Percentiles rank a stretch among this genome's conserved stretches.
These are phyloP conservation scores for Raphanus sativus DNA, from an alignment of 345 rosid species.

Conservation along the genomic window DNA sequence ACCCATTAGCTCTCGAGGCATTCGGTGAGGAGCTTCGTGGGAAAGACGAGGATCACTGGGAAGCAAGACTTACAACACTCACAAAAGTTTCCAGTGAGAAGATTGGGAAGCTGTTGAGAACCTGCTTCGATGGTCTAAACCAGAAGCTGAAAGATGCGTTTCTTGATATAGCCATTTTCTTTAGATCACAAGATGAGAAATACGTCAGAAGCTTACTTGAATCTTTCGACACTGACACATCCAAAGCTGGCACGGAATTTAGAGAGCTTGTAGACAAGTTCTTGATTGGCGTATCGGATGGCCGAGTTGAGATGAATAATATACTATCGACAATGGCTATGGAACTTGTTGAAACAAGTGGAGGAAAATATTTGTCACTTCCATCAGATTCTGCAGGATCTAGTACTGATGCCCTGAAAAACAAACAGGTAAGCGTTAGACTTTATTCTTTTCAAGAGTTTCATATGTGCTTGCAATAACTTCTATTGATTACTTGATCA, in stretches of 20 bases:
- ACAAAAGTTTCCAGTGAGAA: not conserved
- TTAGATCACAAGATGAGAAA: conserved; percentile 3
- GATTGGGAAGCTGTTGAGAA: not conserved
- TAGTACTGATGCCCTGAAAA: not conserved
- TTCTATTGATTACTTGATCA: not conserved
- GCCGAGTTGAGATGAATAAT: conserved; percentile 33
- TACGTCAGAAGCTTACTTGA: conserved; percentile 8
- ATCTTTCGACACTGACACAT: not conserved
- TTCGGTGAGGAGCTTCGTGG: conserved; percentile 21
- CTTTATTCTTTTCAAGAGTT: not conserved
- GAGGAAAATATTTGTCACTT: not conserved
- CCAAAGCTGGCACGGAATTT: not conserved
- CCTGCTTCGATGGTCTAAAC: conserved; percentile 26
- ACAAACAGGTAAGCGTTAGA: not conserved
- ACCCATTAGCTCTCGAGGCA: conserved; percentile 42
- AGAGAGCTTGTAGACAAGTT: conserved; percentile 29
- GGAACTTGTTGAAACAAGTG: not conserved
- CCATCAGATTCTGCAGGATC: not conserved
- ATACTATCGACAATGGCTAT: conserved; percentile 27
- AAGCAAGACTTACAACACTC: conserved; percentile 5
- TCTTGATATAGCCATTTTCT: conserved; percentile 43
- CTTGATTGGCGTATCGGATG: conserved; percentile 2
- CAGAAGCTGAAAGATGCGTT: conserved; percentile 27
- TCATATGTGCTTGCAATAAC: not conserved
- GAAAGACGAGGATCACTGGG: conserved; percentile 18